Base-by-base conservation (phyloP, 2,329 filamentous ascomycete genomes). In the Coniosporium tulheliwenetii region DNA sequence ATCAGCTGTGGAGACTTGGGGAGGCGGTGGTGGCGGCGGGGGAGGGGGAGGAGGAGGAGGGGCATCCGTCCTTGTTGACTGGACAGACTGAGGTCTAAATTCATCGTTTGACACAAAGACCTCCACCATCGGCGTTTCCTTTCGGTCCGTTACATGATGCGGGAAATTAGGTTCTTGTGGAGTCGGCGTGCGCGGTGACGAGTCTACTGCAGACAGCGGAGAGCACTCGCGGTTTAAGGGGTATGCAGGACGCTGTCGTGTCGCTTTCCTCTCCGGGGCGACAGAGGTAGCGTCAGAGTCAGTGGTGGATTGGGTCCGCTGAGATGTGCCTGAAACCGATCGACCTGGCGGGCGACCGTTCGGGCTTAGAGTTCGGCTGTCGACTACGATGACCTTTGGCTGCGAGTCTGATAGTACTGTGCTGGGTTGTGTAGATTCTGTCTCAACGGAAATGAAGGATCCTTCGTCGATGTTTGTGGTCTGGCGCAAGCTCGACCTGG, bases 1-100 rank as follows among this genome's bases (percentile, higher is more conserved):
- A 34, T 85, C 77, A 36, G 79, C 69, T 34, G 71, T 48, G 39
- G 78, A 65, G 48, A 77, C 73, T 8, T 85, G 73, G 1, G 81
- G 78, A 1, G 85, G 81, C 2, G 82, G 86, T 0, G 86, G 85
- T 0, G 84, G 85, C 1, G 85, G 76, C 12, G 66, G 66, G 32
- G 73, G 61, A 40, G 69, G 73, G 49, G 51, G n/a, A 8, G 45
- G 45, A 14, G 47, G 48, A 30, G 44, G 45, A 47, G 36, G 44
- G 36, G 5, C 49, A 59, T 60, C 62, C 66, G 56, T 57, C 43
- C 48, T 55, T 50, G 70, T 46, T 75, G 63, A 48, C 36, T 59
- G 55, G 19, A 53, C 50, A 4, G 58, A 60, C 15, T 55, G 50
- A 8, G 50, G 39, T 14, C 58, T 54, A 12, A 55, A 57, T 38